Conservation (phyloP, 1,284 basidiomycete genomes). For the Clitocybe nebularis region DNA sequence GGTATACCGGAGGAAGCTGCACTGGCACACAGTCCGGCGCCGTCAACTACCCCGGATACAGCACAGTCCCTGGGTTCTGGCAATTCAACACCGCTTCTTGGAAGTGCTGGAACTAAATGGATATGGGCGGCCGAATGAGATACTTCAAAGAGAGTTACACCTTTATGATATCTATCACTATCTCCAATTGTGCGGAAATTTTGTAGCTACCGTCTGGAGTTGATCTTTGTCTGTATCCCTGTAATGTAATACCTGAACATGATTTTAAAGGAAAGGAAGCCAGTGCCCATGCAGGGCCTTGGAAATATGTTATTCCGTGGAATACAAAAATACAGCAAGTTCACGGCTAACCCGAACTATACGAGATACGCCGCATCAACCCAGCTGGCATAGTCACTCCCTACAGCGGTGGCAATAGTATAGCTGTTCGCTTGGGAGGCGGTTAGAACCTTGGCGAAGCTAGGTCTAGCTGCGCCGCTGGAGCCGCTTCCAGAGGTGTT, state of each 20-base stretch:
- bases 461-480: slow-evolving; percentile 29
- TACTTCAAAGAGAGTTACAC: no score
- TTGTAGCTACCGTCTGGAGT: no score
- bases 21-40: slow-evolving; percentile 8
- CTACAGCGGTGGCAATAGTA: slow-evolving; percentile 39
- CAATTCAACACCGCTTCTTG: slow-evolving; percentile 10
- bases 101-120: slow-evolving; percentile 8
- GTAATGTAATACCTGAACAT: no score
- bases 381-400: slow-evolving; percentile 39
- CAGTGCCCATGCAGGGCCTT: no score
- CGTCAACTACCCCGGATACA: slow-evolving; percentile 8
- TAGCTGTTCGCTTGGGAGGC: slow-evolving; percentile 32
- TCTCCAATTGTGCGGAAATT: no score
- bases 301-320: no score
- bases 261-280: no score
- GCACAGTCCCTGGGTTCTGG: slow-evolving; percentile 8
- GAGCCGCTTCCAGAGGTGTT: slow-evolving; percentile 39
- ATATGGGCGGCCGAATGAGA: no score
- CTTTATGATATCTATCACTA: no score
- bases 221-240: no score
- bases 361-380: slow-evolving; percentile 40
- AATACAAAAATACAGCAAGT: no score
- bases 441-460: slow-evolving; percentile 36
- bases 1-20: slow-evolving; percentile 9
- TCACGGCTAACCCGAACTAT: no score